A percentile compares a stretch with the other conserved stretches of the same genome.
These are phyloP conservation scores for Acanthamoeba culbertsoni DNA, from an alignment of 208 protist species.

Conservation along the genomic window DNA sequence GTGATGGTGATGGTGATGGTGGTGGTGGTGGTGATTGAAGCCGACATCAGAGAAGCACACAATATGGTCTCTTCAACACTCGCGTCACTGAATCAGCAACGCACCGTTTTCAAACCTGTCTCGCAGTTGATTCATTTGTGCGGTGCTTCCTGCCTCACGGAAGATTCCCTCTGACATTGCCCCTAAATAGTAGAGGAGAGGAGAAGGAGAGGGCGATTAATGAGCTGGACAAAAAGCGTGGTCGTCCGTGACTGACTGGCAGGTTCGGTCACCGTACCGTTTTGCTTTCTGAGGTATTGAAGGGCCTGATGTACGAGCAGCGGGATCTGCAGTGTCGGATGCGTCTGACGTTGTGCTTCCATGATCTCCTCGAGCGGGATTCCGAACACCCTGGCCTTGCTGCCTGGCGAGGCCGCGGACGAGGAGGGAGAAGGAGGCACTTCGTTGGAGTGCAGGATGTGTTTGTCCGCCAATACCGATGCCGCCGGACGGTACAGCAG, in stretches of 20 bases:
- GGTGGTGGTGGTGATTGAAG: no score
- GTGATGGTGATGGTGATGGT: no score
- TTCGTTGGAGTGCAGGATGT: not conserved
- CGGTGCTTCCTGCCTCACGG: not conserved
- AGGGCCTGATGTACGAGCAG: not conserved
- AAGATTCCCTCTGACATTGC: not conserved
- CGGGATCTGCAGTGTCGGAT: not conserved
- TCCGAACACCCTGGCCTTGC: not conserved
- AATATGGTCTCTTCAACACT: no score
- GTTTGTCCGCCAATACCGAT: not conserved
- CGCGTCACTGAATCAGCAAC: no score
- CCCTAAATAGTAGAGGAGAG: no score
- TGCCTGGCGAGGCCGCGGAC: no score
- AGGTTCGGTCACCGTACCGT: not conserved
- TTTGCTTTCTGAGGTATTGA: not conserved
- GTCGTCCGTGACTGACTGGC: not conserved
- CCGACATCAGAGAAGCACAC: no score
- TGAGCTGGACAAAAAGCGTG: no score
- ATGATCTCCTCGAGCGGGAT: not conserved
- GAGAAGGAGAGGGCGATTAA: not conserved
- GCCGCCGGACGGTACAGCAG: not conserved
- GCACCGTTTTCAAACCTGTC: not conserved
- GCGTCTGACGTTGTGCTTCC: not conserved
- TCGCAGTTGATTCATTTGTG: not conserved
- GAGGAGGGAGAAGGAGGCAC: not conserved